phyloP scores from a whole-genome alignment of 2,329 filamentous ascomycete genomes.

The Hansfordia pulvinata region DNA sequence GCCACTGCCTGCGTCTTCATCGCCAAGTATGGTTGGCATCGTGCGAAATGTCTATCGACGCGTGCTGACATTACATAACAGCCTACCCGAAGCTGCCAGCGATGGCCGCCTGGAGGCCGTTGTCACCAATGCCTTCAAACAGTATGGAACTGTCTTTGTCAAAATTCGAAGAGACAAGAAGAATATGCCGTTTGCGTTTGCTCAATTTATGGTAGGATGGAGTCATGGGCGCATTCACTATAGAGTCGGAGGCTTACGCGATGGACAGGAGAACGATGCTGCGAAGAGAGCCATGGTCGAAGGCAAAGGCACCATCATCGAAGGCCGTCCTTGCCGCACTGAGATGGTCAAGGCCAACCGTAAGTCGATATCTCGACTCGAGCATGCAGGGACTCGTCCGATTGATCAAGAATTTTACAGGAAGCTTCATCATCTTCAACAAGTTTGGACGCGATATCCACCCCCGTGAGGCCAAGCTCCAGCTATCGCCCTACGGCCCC shows the following conservation, averaged over 20 bases:
- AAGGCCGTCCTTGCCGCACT: conserved; percentile 42
- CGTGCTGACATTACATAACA: conserved; percentile 14
- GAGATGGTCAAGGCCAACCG: conserved; percentile 47
- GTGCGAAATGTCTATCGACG: background rate
- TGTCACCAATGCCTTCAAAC: conserved; percentile 36
- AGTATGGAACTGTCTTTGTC: conserved; percentile 43
- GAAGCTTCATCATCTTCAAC: conserved; percentile 32
- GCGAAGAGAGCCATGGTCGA: conserved; percentile 32
- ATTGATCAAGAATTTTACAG: too few relatives aligned
- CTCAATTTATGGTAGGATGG: conserved; percentile 49
- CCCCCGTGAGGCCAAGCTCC: conserved; percentile 25
- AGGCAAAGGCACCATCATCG: conserved; percentile 33
- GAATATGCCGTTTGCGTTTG: conserved; percentile 51
- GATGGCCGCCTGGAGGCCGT: conserved; percentile 37
- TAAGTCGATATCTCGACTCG: too few relatives aligned
- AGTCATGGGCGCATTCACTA: too few relatives aligned
- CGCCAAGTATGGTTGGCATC: conserved; percentile 36
- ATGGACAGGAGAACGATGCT: conserved; percentile 30
- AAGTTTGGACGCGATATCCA: conserved; percentile 22
- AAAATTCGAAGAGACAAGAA: conserved; percentile 46
- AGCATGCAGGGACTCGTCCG: too few relatives aligned
- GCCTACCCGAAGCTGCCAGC: conserved; percentile 33
- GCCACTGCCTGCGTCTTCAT: conserved; percentile 48
- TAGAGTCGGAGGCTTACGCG: too few relatives aligned
- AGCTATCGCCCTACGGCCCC: conserved; percentile 29